These are phyloP conservation scores for Ophidiomyces ophidiicola DNA, from an alignment of 2,329 filamentous ascomycete genomes.

Conservation along the genomic window DNA sequence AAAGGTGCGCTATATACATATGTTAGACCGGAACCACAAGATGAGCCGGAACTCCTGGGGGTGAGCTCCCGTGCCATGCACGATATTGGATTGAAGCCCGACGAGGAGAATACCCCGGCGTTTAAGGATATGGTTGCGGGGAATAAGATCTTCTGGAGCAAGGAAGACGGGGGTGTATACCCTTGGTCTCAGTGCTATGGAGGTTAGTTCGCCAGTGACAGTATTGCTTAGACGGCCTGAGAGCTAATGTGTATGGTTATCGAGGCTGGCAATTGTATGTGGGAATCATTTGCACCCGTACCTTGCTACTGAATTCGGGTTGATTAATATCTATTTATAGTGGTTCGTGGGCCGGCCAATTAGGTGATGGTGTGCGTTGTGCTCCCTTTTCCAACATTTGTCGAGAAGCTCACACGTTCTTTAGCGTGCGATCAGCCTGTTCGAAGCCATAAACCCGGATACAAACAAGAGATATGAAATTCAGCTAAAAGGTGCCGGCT, in stretches of 20 bases:
- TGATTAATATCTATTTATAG: slow-evolving; percentile 33
- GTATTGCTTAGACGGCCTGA: background rate
- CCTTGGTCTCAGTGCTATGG: slow-evolving; percentile 99
- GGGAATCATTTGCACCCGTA: background rate
- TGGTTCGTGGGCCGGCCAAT: slow-evolving; percentile 87
- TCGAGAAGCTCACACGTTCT: background rate
- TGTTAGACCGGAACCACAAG: slow-evolving; percentile 64
- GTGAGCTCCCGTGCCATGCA: slow-evolving; percentile 66
- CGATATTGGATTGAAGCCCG: slow-evolving; percentile 62
- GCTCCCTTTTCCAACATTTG: background rate
- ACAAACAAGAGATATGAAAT: slow-evolving; percentile 71
- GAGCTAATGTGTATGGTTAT: slow-evolving; percentile 5
- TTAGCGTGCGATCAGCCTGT: slow-evolving; percentile 73
- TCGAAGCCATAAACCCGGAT: slow-evolving; percentile 67
- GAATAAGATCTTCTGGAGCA: slow-evolving; percentile 66
- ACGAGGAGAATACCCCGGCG: slow-evolving; percentile 57
- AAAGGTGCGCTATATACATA: slow-evolving; percentile 79
- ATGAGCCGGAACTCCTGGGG: slow-evolving; percentile 65
- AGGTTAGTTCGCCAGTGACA: slow-evolving; percentile 40
- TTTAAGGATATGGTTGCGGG: slow-evolving; percentile 71
- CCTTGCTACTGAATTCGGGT: background rate
- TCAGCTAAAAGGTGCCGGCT: slow-evolving; percentile 85
- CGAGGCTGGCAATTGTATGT: slow-evolving; percentile 41
- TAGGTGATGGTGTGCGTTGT: slow-evolving; percentile 61
- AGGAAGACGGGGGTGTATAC: slow-evolving; percentile 67